Percentiles rank a stretch among this genome's conserved stretches.
Evolutionary conservation across 805 yeast species (phyloP).

Genomic region (Naumovozyma castellii): DNA sequence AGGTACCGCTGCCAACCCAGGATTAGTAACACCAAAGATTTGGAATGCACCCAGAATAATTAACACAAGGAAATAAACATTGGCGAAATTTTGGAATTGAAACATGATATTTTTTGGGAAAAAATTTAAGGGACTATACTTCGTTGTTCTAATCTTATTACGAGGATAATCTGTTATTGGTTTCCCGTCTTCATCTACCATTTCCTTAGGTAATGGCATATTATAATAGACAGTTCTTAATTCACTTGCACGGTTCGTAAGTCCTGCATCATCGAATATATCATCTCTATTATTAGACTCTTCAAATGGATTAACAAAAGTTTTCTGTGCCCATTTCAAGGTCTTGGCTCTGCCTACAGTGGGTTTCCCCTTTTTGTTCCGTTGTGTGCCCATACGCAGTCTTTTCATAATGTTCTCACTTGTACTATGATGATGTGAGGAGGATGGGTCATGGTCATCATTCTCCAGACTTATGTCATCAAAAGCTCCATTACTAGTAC

Average conservation of each 20-base stretch:
- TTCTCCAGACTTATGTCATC: constrained; percentile 21
- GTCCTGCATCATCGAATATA: constrained; percentile 28
- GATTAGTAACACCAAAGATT: constrained; percentile 74
- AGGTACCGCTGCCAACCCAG: constrained; percentile 68
- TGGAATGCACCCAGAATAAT: constrained; percentile 70
- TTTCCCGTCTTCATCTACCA: constrained; percentile 50
- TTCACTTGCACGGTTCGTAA: constrained; percentile 33
- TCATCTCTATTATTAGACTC: constrained; percentile 20
- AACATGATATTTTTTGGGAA: constrained; percentile 71
- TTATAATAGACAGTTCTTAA: constrained; percentile 51
- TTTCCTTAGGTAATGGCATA: constrained; percentile 47
- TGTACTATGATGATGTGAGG: constrained; percentile 3
- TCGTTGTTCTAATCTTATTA: constrained; percentile 90
- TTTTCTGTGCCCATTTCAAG: constrained; percentile 38
- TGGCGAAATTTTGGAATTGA: constrained; percentile 86
- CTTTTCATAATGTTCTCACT: constrained; percentile 43
- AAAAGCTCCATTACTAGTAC: constrained; percentile 13
- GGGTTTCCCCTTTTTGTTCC: constrained; percentile 65
- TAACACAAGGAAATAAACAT: constrained; percentile 71
- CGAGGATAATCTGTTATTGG: constrained; percentile 61
- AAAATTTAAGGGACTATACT: constrained; percentile 84
- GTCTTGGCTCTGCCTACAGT: constrained; percentile 51
- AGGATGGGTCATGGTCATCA: constrained; percentile 1
- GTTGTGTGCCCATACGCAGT: constrained; percentile 85
- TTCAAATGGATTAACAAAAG: constrained; percentile 29